Evolutionary conservation across 148 eudicot genomes (phyloP).

Genomic region (Chenopodium formosanum): DNA sequence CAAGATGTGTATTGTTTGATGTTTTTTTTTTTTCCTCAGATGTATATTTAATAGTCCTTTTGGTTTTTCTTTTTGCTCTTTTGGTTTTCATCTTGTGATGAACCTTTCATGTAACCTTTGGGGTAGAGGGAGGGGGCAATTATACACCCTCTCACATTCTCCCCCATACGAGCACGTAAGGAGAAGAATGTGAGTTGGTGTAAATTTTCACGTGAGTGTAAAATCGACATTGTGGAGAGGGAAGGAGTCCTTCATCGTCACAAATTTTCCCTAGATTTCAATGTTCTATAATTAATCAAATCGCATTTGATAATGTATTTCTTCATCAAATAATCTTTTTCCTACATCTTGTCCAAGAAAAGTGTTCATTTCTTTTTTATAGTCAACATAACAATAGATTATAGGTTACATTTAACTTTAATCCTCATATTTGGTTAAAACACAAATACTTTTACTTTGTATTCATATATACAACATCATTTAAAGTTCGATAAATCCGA

Average conservation of each 20-base stretch:
- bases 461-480: no score
- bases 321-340: neutral
- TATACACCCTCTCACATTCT: neutral
- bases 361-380: no score
- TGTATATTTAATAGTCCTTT: constrained; percentile 23
- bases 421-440: no score
- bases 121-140: neutral
- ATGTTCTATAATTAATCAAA: neutral
- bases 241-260: neutral
- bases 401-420: no score
- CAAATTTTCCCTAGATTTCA: constrained; percentile 12
- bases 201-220: neutral
- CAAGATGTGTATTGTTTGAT: constrained; percentile 15
- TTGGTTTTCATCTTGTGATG: constrained; percentile 13
- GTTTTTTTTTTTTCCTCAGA: constrained; percentile 1
- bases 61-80: neutral
- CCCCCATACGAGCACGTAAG: neutral
- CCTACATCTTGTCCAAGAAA: no score
- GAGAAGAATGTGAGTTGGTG: neutral
- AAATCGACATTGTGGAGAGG: neutral
- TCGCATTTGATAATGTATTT: constrained; percentile 2
- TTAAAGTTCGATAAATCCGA: no score
- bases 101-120: constrained; percentile 17
- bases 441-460: no score
- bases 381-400: no score